Evolutionary conservation across 345 rosid genomes (phyloP).

Genomic region (Gossypium anomalum): DNA sequence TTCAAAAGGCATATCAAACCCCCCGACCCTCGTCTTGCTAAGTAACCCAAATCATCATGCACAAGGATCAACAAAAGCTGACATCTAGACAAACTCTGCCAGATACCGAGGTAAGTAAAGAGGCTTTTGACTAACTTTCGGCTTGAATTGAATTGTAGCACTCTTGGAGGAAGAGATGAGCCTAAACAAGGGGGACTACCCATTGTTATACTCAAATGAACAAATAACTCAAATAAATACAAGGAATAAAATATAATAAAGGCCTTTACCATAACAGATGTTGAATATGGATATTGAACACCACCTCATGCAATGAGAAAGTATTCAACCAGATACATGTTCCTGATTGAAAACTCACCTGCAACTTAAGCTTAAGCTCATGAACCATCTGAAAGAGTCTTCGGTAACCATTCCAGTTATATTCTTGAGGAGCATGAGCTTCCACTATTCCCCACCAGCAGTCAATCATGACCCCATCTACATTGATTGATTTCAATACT

Average conservation of each 20-base stretch:
- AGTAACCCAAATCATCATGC: background rate
- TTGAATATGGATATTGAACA: background rate
- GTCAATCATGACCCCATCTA: conserved; percentile 86
- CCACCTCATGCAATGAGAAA: background rate
- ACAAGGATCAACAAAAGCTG: conserved; percentile 6
- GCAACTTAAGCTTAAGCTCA: conserved; percentile 81
- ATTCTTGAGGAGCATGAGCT: conserved; percentile 79
- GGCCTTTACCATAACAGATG: background rate
- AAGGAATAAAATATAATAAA: too few species aligned
- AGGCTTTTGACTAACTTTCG: background rate
- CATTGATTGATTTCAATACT: conserved; percentile 64
- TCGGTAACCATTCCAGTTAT: conserved; percentile 91
- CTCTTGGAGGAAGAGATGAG: background rate
- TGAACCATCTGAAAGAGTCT: conserved; percentile 74
- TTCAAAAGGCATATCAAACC: background rate
- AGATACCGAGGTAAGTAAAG: background rate
- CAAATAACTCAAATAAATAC: background rate
- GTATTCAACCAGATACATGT: background rate
- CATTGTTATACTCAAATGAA: background rate
- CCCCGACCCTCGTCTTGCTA: background rate
- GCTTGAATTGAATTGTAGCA: background rate
- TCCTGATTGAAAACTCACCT: conserved; percentile 42
- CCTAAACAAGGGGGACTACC: background rate
- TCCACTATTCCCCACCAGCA: conserved; percentile 99
- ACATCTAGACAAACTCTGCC: conserved; percentile 4